Conservation (phyloP, 192 early-diverging fungal species). For the Paraglomus brasilianum region DNA sequence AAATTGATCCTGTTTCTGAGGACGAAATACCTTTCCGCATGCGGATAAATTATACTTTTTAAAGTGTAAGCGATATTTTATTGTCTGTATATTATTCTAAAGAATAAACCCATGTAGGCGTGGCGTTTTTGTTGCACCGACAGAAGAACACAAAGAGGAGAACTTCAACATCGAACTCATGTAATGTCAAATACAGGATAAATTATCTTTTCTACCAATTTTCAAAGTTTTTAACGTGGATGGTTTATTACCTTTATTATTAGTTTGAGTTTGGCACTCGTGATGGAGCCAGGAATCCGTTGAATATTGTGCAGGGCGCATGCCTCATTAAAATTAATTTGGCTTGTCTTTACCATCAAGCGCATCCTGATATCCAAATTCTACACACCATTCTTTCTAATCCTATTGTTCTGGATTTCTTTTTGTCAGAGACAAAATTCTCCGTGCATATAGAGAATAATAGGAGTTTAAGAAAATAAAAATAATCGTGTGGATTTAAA, state of each 20-base stretch:
- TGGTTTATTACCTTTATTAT: slow-evolving; percentile 24
- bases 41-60: slow-evolving; percentile 21
- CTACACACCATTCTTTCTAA: slow-evolving; percentile 6
- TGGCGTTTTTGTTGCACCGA: slow-evolving; percentile 11
- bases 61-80: slow-evolving; percentile 9
- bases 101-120: slow-evolving; percentile 18
- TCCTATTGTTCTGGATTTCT: slow-evolving; percentile 22
- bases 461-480: no score
- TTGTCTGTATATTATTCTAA: slow-evolving; percentile 24
- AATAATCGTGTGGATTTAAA: no score
- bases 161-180: slow-evolving; percentile 5
- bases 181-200: slow-evolving; percentile 26
- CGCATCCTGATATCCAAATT: not conserved
- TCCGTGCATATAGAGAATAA: slow-evolving; percentile 15
- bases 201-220: slow-evolving; percentile 12
- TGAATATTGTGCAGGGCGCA: slow-evolving; percentile 16
- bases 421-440: slow-evolving; percentile 3
- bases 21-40: slow-evolving; percentile 8
- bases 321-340: slow-evolving; percentile 10
- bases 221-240: slow-evolving; percentile 3
- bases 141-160: not conserved
- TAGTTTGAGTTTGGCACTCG: slow-evolving; percentile 17
- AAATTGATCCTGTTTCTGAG: slow-evolving; percentile 16
- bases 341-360: slow-evolving; percentile 12
- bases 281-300: slow-evolving; percentile 4